Conservation (phyloP, 192 early-diverging fungal genomes). For the Allomyces javanicus region DNA sequence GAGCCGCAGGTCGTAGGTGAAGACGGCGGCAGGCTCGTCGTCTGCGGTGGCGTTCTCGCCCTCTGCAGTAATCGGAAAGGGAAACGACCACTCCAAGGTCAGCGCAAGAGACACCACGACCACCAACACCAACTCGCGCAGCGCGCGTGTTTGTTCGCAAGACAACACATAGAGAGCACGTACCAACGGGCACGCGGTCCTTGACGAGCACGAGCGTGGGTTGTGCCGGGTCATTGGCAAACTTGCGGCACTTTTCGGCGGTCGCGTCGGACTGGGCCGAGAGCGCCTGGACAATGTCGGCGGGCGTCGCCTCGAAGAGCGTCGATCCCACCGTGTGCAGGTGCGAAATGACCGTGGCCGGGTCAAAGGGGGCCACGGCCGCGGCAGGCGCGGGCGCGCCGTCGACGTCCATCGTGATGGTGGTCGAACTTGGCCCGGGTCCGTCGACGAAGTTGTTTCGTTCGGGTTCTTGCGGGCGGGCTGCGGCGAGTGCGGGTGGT, state of each 20-base stretch:
- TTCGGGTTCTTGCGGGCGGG: too few relatives aligned
- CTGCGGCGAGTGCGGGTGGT: too few relatives aligned
- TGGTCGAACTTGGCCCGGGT: too few relatives aligned
- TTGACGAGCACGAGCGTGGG: slow-evolving; percentile 62
- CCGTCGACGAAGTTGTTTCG: too few relatives aligned
- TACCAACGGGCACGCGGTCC: slow-evolving; percentile 21
- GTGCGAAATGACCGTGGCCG: background rate
- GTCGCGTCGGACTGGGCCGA: slow-evolving; percentile 41
- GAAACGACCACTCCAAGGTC: too few relatives aligned
- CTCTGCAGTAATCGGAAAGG: background rate
- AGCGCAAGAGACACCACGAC: too few relatives aligned
- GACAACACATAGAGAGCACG: too few relatives aligned
- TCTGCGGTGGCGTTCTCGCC: background rate
- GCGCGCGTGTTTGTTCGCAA: too few relatives aligned
- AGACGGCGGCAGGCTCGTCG: background rate
- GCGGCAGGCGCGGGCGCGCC: background rate
- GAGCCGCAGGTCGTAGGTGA: slow-evolving; percentile 35
- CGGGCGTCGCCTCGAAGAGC: background rate
- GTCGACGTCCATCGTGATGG: too few relatives aligned
- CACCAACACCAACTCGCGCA: too few relatives aligned
- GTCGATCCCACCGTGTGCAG: background rate
- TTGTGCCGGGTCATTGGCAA: slow-evolving; percentile 50
- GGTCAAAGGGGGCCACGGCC: background rate
- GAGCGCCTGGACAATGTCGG: slow-evolving; percentile 35
- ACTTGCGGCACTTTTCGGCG: slow-evolving; percentile 45